phyloP scores from a whole-genome alignment of 2,329 filamentous ascomycete genomes.

The Penicillium sp. region DNA sequence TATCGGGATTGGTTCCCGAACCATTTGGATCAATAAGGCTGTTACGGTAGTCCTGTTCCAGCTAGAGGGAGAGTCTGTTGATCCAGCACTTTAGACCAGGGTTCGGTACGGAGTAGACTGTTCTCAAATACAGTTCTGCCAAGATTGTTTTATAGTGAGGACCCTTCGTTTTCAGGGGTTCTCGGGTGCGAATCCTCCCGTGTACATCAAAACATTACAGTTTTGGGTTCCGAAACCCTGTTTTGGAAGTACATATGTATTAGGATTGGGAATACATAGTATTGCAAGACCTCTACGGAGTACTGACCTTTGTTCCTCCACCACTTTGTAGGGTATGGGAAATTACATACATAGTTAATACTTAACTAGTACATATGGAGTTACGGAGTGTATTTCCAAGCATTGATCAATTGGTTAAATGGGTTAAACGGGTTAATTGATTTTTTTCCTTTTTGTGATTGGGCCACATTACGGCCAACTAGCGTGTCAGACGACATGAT shows the following conservation, averaged over 20 bases:
- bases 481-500: not conserved
- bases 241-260: not conserved
- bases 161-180: slow-evolving; percentile 1
- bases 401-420: not conserved
- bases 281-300: not conserved
- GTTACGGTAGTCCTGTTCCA: slow-evolving; percentile 3
- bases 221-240: not conserved
- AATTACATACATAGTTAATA: not conserved
- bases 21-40: slow-evolving; percentile 8
- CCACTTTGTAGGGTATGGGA: not conserved
- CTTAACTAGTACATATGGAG: not conserved
- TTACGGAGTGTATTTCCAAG: not conserved
- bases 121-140: not conserved
- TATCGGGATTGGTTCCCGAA: not conserved
- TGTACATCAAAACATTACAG: not conserved
- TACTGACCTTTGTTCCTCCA: not conserved
- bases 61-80: slow-evolving; percentile 7
- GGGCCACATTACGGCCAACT: not conserved
- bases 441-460: not conserved
- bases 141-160: not conserved
- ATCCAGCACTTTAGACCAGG: not conserved
- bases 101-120: not conserved
- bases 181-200: not conserved
- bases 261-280: not conserved
- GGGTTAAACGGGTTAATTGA: too few species aligned